A percentile compares a stretch with the other conserved stretches of the same genome.
phyloP scores from a whole-genome alignment of 768 basidiomycete species.

The Boletus tylopilopsis region DNA sequence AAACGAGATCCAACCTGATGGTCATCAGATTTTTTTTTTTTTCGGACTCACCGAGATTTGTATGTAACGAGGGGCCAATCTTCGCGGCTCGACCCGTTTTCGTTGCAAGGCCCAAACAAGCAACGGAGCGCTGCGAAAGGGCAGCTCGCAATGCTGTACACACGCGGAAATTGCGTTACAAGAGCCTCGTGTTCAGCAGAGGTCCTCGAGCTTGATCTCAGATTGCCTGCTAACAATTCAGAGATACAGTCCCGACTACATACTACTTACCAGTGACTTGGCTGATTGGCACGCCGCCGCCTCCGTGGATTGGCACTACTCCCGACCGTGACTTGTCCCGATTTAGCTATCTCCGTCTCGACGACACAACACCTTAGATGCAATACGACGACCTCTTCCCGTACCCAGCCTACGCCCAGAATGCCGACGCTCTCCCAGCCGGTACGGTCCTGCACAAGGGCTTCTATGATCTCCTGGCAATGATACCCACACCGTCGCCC shows the following conservation, averaged over 20 bases:
- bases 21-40: conserved; percentile 21
- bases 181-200: conserved; percentile 15
- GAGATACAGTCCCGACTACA: neutral
- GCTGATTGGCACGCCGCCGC: too few species aligned
- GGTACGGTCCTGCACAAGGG: conserved; percentile 83
- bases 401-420: neutral
- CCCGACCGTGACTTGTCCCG: neutral
- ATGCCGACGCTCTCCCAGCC: too few species aligned
- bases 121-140: conserved; percentile 14
- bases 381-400: neutral
- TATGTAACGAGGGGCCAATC: conserved; percentile 24
- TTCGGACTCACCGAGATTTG: conserved; percentile 18
- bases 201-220: neutral
- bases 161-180: conserved; percentile 32
- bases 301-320: conserved; percentile 1
- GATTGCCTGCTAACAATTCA: neutral
- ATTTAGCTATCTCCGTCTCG: too few species aligned
- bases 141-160: conserved; percentile 15
- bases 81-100: conserved; percentile 25
- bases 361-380: too few species aligned
- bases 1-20: conserved; percentile 22
- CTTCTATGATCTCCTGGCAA: conserved; percentile 81
- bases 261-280: neutral
- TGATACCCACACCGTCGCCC: conserved; percentile 69
- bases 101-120: conserved; percentile 9